Evolutionary conservation across 2,329 filamentous ascomycete species (phyloP), one percentile per base, ranked within the genome.

Genomic region (Rhynchosporium secalis): DNA sequence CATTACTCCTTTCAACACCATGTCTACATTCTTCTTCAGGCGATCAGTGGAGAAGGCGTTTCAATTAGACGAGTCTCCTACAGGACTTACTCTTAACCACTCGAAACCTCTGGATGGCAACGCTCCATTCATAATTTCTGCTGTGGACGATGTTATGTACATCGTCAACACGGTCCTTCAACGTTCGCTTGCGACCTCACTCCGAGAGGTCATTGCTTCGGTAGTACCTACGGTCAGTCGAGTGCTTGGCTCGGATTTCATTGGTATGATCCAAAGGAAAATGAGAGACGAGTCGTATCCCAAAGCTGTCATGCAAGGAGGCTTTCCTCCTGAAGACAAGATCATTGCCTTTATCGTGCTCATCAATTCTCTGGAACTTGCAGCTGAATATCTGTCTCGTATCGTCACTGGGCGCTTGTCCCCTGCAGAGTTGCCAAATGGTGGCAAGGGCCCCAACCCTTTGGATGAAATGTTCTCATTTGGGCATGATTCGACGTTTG

Each of bases 121-220:
- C 69, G 85, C 92, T 2, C 95, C 95, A 0, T 96, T 91, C 72
- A 96, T 99, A 71, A 94, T 95, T 48, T 92, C 93, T 1, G 93
- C 94, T 0, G 93, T 99, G 8, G 95, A 99, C 78, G 95, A 97
- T 77, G 92, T 98, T 72, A 98, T 99, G 94, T 99, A 98, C 77
- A 97, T 99, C 70, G 91, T 96, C 73, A 96, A 96, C 73, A 89
- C 94, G 56, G 90, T 98, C 40, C 81, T 98, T 7, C 89, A 96
- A 67, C 88, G 94, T 67, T 90, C 92, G 0, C 80, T 98, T 28
- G 89, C 91, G 0, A 98, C 96, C 0, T 91, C 90, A 2, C 93
- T 97, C 73, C 82, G 87, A 68, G 83, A 88, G 20, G 87, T 96
- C 3, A 84, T 96, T 28, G 85, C 86, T 47, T 90, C 85, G 61